Base-by-base conservation (phyloP, 164 flowering plant species). In the Sedum album region DNA sequence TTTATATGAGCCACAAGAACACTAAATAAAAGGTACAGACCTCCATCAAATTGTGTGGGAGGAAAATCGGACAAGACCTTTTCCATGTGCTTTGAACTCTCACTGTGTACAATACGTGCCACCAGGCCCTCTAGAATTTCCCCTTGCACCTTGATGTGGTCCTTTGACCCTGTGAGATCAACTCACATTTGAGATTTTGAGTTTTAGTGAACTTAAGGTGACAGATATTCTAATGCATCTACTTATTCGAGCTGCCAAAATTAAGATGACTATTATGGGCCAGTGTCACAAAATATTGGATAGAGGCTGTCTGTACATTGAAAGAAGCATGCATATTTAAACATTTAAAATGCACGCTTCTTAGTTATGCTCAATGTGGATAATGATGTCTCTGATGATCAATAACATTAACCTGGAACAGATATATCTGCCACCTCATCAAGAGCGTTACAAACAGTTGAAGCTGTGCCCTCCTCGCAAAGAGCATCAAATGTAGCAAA, bases 111-210 rank as follows among this genome's bases (percentile, higher is more conserved):
- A 48, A 91, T 82, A 31, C 99, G 99, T 67, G 96, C 96, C 68
- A 94, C 99, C 70, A 94, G 88, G 66, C 99, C 99, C 81, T 94
- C 97, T 69, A 94, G 77, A 66, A 94, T 94, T 79, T 94, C 99
- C 69, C 99, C 97, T 76, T 94, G 98, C 53, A 79, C 93, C 76
- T 83, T 78, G 44, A 83, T 68, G 70, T 94, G 97, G 73, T 94
- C 97, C 76, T 77, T 86, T 65, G 99, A 91, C 70, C 89, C 98
- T 94, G 88, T 7, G 13, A 23, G n/a, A 33, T 65, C 26, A 65
- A 7, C 48, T 36, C 62, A 26, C 20, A 26, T 3, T n/a, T n/a
- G n/a, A n/a, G n/a, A n/a, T n/a, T 20, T 25, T 11, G 33, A 17
- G 62, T 28, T 5, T 4, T 28, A 30, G 51, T 89, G 90, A 64